phyloP scores from a whole-genome alignment of 2,329 filamentous ascomycete genomes.

The Cytospora mali region DNA sequence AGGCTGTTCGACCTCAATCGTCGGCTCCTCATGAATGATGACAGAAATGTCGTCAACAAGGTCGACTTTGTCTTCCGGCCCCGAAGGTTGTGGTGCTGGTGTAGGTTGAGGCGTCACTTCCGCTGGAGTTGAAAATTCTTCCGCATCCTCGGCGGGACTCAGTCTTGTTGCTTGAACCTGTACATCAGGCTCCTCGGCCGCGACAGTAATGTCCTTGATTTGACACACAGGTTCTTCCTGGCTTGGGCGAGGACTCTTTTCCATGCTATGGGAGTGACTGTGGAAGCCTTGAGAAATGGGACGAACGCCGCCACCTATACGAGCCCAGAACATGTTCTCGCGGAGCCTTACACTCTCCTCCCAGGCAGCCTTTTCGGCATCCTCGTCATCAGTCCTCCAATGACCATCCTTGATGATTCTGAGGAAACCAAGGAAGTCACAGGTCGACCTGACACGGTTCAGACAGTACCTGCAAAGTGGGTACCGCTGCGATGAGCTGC shows the following conservation, averaged over 20 bases:
- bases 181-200: constrained; percentile 11
- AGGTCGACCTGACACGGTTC: constrained; percentile 79
- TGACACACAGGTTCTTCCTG: constrained; percentile 26
- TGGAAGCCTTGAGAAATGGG: constrained; percentile 52
- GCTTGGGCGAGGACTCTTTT: constrained; percentile 33
- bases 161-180: neutral
- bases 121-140: constrained; percentile 23
- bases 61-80: neutral
- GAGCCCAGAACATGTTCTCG: constrained; percentile 96
- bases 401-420: constrained; percentile 91
- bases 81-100: neutral
- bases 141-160: constrained; percentile 3
- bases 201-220: neutral
- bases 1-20: no score
- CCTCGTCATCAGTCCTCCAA: constrained; percentile 80
- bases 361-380: constrained; percentile 87
- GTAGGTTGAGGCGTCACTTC: constrained; percentile 8
- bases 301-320: constrained; percentile 88
- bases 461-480: constrained; percentile 90
- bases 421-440: constrained; percentile 90
- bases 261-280: constrained; percentile 30
- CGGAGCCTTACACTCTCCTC: constrained; percentile 88
- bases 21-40: constrained; percentile 1
- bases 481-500: constrained; percentile 83
- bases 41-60: constrained; percentile 8